Base-by-base conservation (phyloP, 352 stramenopile genomes). In the Pythium sp. region DNA sequence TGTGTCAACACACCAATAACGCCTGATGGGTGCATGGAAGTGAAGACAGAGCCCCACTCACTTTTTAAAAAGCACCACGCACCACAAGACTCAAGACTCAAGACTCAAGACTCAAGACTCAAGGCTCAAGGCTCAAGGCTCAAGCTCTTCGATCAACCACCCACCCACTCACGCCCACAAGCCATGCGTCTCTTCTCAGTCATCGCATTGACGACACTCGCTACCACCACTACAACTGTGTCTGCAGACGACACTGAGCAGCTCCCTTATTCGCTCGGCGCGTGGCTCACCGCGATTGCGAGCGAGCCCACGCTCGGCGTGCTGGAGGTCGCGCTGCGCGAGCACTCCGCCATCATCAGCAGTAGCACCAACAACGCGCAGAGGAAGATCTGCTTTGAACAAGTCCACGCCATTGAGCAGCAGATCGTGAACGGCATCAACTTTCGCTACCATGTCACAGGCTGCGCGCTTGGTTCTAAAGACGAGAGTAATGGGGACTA, bases 371-470 rank as follows among this genome's bases (percentile, higher is more conserved):
- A 24, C 43, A 51, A 24, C 43, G 43, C 43, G 7, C 43, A 65
- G 14, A 32, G 30, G 30, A 72, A 61, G 5, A 51, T 89, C 6
- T 89, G 81, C 75, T 82, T 81, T 58, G 70, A 73, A 28, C 64
- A 82, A 49, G 70, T 89, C 51, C 67, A 65, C 38, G 67, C 73
- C 47, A 76, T 89, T 47, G 69, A 86, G 62, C 75, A 83, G 74
- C 81, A 87, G 71, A 80, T 89, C 65, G 81, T 89, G 57, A 80
- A 86, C 57, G 81, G 81, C 58, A 84, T 86, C 65, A 81, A 86
- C 68, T 89, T 86, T 60, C 77, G 78, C 70, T 89, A 78, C 72
- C 72, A 83, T 58, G 65, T 86, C 26, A 69, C 66, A 5, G 81
- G 79, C 14, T 89, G 81, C 51, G 66, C 72, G 46, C 56, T 78